phyloP scores from a whole-genome alignment of 176 grass and related monocot species.

The Triticum timopheevii region DNA sequence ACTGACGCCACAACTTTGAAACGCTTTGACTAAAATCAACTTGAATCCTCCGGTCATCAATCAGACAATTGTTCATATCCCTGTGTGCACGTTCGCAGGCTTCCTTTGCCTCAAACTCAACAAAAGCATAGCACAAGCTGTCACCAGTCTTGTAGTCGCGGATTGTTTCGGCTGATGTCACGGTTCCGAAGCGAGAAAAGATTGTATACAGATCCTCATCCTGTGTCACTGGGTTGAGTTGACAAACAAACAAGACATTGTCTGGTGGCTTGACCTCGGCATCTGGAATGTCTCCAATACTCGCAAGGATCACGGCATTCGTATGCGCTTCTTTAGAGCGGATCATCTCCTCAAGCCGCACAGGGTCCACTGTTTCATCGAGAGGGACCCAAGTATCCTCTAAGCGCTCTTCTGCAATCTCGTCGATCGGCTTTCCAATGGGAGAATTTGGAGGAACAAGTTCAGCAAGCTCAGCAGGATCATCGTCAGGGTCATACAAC shows the following conservation, averaged over 20 bases:
- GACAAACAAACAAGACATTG: conserved; percentile 88
- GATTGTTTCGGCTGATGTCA: conserved; percentile 77
- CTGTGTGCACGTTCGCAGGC: conserved; percentile 80
- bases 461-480: conserved; percentile 63
- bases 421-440: conserved; percentile 63
- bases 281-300: conserved; percentile 85
- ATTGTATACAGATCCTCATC: conserved; percentile 94
- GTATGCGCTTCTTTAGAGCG: conserved; percentile 76
- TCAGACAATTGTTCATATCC: conserved; percentile 89
- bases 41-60: conserved; percentile 87
- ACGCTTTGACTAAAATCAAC: conserved; percentile 99
- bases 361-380: conserved; percentile 64
- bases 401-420: conserved; percentile 73
- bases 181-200: conserved; percentile 89
- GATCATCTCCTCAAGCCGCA: conserved; percentile 63
- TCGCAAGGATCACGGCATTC: conserved; percentile 76
- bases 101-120: conserved; percentile 76
- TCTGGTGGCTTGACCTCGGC: conserved; percentile 81
- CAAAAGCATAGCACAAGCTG: conserved; percentile 88
- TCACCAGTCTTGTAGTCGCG: conserved; percentile 81
- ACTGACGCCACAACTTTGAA: conserved; percentile 81
- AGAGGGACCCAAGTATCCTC: conserved; percentile 85
- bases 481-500: conserved; percentile 84
- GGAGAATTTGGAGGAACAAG: conserved; percentile 83
- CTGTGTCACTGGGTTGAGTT: conserved; percentile 87